Evolutionary conservation across 768 basidiomycete species (phyloP).

Genomic region (Mycena rosella): DNA sequence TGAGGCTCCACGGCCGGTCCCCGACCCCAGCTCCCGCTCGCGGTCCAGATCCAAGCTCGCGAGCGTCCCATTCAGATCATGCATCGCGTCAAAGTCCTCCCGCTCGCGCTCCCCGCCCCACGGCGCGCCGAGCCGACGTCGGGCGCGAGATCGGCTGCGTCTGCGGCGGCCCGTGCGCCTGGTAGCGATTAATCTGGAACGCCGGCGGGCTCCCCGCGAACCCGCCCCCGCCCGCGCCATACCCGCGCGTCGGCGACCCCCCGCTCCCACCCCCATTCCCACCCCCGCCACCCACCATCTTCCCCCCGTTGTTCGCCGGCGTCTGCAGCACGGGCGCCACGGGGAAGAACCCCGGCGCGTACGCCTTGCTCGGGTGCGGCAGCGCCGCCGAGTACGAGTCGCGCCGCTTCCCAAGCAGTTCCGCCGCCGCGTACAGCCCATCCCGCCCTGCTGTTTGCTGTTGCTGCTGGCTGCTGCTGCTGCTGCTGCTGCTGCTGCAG

Average conservation of each 20-base stretch:
- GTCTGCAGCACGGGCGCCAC: conserved; percentile 53
- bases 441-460: too few relatives aligned
- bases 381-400: conserved; percentile 53
- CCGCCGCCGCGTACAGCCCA: conserved; percentile 30
- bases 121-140: conserved; percentile 55
- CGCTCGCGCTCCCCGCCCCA: conserved; percentile 42
- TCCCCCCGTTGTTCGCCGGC: conserved; percentile 45
- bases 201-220: conserved; percentile 60
- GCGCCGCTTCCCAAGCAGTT: conserved; percentile 47
- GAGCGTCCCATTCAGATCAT: conserved; percentile 81
- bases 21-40: conserved; percentile 47
- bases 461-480: too few relatives aligned
- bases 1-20: conserved; percentile 40
- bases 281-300: conserved; percentile 47
- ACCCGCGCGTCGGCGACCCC: conserved; percentile 56
- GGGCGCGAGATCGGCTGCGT: conserved; percentile 66
- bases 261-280: too few relatives aligned
- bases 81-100: conserved; percentile 66
- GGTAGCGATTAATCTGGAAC: conserved; percentile 55
- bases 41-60: conserved; percentile 73
- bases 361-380: conserved; percentile 63
- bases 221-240: conserved; percentile 58
- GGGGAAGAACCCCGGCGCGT: conserved; percentile 62
- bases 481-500: conserved; percentile 33
- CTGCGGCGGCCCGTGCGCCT: conserved; percentile 49